Base-by-base conservation (phyloP, 192 early-diverging fungal species). In the Backusella mclennaniae region DNA sequence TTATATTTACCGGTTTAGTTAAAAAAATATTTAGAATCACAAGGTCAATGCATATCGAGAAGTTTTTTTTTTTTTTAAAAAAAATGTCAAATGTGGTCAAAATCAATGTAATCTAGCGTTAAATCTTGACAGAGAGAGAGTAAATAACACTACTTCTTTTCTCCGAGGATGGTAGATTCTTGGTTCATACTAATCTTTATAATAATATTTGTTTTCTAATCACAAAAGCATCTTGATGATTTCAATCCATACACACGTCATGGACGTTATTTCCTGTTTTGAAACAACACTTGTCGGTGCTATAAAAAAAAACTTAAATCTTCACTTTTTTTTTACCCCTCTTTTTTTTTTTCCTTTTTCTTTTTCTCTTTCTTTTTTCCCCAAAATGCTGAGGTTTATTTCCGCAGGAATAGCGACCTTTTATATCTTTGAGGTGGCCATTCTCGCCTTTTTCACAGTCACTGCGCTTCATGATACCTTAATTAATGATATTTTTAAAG, bases 331-430 rank as follows among this genome's bases (percentile, higher is more conserved):
- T 59, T 11, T 59, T 56, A 56, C 52, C 52, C 52, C 52, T 56
- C n/a, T 59, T 59, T 59, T 59, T 49, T 49, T 19, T 19, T 59
- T 59, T 26, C 17, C 8, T 6, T 23, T 59, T 59, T 29, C 11
- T 3, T 3, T 59, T 26, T 59, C 4, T 3, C 29, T 14, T 7
- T 53, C 9, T 53, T 11, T 14, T 26, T 26, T 63, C 1, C 11
- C 6, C 3, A 59, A 63, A 29, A 63, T 63, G 56, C 26, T 63
- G 0, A 26, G 26, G 23, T 14, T 63, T 63, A 63, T 63, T 63
- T 63, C 56, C 29, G 56, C 56, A 63, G 56, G 56, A 63, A 63
- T 63, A 63, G 56, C 56, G 3, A 63, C 56, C 8, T 63, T 63
- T 63, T 63, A 63, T 8, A 63, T 63, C 23, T 63, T 63, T 63